Evolutionary conservation across 179 eudicot species (phyloP).

Genomic region (Sideroxylon spinosum): DNA sequence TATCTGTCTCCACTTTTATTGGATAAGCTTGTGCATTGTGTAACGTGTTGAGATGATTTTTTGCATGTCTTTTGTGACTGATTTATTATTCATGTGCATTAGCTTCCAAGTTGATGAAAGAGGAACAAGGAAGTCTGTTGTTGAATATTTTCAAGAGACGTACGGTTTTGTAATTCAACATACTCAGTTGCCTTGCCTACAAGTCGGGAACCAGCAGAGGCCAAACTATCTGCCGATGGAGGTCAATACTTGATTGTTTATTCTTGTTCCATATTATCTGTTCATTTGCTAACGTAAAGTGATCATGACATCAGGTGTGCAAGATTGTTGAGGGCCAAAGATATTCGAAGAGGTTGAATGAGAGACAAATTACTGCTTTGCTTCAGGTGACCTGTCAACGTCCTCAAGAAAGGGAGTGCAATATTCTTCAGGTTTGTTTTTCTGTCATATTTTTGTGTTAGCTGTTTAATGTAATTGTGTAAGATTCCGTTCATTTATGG

Average conservation of each 20-base stretch:
- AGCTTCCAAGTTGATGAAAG: slow-evolving; percentile 89
- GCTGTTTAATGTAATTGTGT: not conserved
- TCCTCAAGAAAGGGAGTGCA: slow-evolving; percentile 73
- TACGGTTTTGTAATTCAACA: slow-evolving; percentile 70
- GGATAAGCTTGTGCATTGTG: not conserved
- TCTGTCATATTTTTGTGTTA: not conserved
- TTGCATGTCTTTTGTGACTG: not conserved
- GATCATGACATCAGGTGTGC: slow-evolving; percentile 50
- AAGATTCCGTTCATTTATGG: not conserved
- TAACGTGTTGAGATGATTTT: not conserved
- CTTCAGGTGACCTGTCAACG: slow-evolving; percentile 90
- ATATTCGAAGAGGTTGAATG: slow-evolving; percentile 79
- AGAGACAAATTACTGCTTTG: slow-evolving; percentile 76
- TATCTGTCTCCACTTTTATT: not conserved
- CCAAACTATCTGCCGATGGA: slow-evolving; percentile 95
- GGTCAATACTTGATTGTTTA: slow-evolving; percentile 35
- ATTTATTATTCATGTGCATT: not conserved
- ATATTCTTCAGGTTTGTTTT: slow-evolving; percentile 59
- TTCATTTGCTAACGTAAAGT: slow-evolving; percentile 8
- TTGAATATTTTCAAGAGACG: slow-evolving; percentile 79
- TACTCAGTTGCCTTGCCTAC: slow-evolving; percentile 87
- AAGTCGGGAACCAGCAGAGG: slow-evolving; percentile 83
- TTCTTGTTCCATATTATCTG: not conserved
- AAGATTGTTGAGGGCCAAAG: slow-evolving; percentile 89
- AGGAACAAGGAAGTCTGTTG: slow-evolving; percentile 84